phyloP scores from a whole-genome alignment of 208 protist genomes.

The Wallacemonas sp. region DNA sequence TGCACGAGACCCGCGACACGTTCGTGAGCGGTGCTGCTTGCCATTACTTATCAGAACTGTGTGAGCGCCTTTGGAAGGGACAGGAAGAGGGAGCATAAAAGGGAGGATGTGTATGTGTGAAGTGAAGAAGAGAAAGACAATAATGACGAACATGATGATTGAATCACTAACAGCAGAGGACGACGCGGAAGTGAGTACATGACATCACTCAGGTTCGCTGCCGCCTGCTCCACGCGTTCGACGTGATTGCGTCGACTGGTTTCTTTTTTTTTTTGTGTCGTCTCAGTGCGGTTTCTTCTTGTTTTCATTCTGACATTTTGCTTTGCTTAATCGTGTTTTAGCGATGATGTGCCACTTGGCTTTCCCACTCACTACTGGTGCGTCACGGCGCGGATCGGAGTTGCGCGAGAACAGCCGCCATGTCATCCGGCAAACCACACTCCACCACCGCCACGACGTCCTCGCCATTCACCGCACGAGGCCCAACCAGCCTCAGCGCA shows the following conservation, averaged over 20 bases:
- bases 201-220: too few species aligned
- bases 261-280: too few species aligned
- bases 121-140: neutral
- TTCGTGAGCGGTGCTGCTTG: neutral
- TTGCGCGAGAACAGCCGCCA: conserved; percentile 41
- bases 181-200: too few species aligned
- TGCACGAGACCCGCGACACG: conserved; percentile 18
- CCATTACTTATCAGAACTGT: too few species aligned
- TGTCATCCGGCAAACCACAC: conserved; percentile 51
- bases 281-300: too few species aligned
- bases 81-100: too few species aligned
- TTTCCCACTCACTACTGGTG: too few species aligned
- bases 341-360: neutral
- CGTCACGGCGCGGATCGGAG: too few species aligned
- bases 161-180: conserved; percentile 6
- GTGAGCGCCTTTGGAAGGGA: too few species aligned
- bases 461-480: neutral
- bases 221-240: too few species aligned
- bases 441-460: conserved; percentile 46
- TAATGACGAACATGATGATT: neutral
- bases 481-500: conserved; percentile 26
- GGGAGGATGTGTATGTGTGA: neutral
- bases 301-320: conserved; percentile 1
- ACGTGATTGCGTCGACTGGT: too few species aligned
- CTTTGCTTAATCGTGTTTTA: too few species aligned